phyloP scores from a whole-genome alignment of 768 basidiomycete species.

The Auricularia heimuer region DNA sequence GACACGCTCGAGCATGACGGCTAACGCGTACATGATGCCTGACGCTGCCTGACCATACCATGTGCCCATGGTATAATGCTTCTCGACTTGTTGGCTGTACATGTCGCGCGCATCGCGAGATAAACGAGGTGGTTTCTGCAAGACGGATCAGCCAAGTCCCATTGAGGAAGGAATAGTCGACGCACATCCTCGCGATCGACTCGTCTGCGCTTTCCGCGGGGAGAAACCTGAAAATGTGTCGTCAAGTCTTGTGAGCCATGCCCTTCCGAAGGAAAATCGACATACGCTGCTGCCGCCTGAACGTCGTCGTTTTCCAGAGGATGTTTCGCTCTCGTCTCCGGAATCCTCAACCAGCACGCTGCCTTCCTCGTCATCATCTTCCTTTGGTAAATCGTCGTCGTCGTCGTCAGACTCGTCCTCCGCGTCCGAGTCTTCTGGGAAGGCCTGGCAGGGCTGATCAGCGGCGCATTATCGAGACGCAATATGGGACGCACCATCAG shows the following conservation, averaged over 20 bases:
- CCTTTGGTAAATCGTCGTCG: slow-evolving; percentile 6
- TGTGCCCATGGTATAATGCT: slow-evolving; percentile 78
- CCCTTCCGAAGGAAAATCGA: slow-evolving; percentile 27
- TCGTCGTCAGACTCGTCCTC: slow-evolving; percentile 32
- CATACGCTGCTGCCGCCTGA: slow-evolving; percentile 2
- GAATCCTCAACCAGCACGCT: slow-evolving; percentile 8
- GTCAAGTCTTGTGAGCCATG: slow-evolving; percentile 31
- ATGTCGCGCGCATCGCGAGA: slow-evolving; percentile 58
- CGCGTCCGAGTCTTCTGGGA: slow-evolving; percentile 66
- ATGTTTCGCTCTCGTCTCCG: slow-evolving; percentile 25
- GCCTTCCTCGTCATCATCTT: slow-evolving; percentile 33
- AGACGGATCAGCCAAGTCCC: slow-evolving; percentile 4
- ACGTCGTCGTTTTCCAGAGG: slow-evolving; percentile 22
- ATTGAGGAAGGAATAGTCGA: neutral
- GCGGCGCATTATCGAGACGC: neutral
- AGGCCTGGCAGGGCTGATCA: slow-evolving; percentile 42
- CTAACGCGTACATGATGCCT: slow-evolving; percentile 80
- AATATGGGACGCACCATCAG: slow-evolving; percentile 46
- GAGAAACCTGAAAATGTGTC: neutral
- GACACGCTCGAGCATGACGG: slow-evolving; percentile 80
- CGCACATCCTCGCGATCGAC: slow-evolving; percentile 35
- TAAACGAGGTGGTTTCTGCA: slow-evolving; percentile 44
- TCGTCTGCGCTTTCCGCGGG: slow-evolving; percentile 47
- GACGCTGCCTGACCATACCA: slow-evolving; percentile 86
- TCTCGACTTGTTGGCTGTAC: slow-evolving; percentile 58